Evolutionary conservation across 441 rosid species (phyloP).

Genomic region (Manihot esculenta): DNA sequence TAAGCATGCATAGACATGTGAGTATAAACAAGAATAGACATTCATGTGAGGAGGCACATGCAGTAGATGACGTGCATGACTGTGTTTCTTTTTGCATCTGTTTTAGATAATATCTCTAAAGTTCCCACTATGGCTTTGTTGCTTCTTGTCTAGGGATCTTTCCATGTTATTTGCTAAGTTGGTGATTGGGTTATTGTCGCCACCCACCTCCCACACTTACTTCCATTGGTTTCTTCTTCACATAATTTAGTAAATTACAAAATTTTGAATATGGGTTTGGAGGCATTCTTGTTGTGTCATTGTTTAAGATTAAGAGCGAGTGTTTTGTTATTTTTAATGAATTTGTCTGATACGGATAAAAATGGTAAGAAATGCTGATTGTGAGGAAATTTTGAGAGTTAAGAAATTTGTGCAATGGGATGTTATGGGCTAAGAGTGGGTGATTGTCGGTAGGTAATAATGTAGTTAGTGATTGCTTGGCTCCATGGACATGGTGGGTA

Average conservation of each 20-base stretch:
- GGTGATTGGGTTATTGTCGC: conserved; percentile 23
- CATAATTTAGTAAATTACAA: background rate
- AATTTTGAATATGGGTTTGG: background rate
- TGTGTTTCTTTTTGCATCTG: background rate
- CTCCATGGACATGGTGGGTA: conserved; percentile 15
- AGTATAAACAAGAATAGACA: conserved; percentile 15
- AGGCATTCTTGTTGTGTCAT: background rate
- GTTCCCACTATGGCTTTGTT: conserved; percentile 11
- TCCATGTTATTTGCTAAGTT: conserved; percentile 29
- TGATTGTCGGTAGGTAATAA: conserved; percentile 9
- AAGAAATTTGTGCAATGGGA: background rate
- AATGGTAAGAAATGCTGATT: no score
- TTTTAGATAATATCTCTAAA: conserved; percentile 26
- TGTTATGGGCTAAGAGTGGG: background rate
- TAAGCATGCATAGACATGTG: conserved; percentile 5
- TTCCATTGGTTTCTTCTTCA: background rate
- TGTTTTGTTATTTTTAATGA: no score
- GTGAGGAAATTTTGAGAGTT: no score
- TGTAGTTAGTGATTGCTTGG: conserved; percentile 15
- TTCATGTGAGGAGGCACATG: conserved; percentile 32
- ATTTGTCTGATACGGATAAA: no score
- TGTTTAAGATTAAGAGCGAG: background rate
- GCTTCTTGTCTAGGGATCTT: conserved; percentile 38
- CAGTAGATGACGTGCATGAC: conserved; percentile 39
- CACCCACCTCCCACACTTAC: background rate